These are phyloP conservation scores for Coprinopsis sp. DNA, from an alignment of 768 basidiomycete species.

Conservation along the genomic window DNA sequence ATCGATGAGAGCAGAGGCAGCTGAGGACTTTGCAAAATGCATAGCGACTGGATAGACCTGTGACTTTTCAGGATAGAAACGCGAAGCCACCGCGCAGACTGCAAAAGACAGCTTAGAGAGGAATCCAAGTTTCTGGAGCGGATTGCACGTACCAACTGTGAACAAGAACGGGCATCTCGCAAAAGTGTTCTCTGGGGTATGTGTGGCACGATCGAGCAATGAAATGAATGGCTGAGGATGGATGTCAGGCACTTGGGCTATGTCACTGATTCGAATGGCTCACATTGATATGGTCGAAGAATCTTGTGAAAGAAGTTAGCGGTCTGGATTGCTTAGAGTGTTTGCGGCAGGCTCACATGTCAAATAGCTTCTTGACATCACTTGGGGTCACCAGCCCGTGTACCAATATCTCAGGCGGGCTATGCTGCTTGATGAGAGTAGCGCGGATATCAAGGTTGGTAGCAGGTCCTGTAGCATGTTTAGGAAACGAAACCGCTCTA, in stretches of 20 bases:
- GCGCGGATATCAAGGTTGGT: conserved; percentile 67
- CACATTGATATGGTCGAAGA: conserved; percentile 67
- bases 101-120: conserved; percentile 7
- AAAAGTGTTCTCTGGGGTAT: conserved; percentile 75
- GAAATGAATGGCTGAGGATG: conserved; percentile 56
- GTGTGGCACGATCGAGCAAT: conserved; percentile 74
- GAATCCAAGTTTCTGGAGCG: background rate
- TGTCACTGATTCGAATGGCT: conserved; percentile 16
- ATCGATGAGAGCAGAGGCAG: conserved; percentile 74
- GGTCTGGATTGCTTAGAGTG: background rate
- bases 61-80: conserved; percentile 74
- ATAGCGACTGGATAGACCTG: conserved; percentile 85
- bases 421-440: conserved; percentile 69
- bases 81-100: conserved; percentile 85
- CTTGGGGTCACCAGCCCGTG: conserved; percentile 74
- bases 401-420: conserved; percentile 75
- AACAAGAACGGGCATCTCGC: conserved; percentile 87
- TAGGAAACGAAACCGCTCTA: background rate
- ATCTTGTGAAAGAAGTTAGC: conserved; percentile 38
- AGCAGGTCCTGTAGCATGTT: conserved; percentile 50
- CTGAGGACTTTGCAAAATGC: conserved; percentile 83
- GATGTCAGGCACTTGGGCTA: conserved; percentile 8
- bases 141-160: conserved; percentile 62
- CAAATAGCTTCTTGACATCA: conserved; percentile 80
- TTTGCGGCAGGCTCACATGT: conserved; percentile 50